Conservation (phyloP, 108 stramenopile genomes). For the Skeletonema costatum region DNA sequence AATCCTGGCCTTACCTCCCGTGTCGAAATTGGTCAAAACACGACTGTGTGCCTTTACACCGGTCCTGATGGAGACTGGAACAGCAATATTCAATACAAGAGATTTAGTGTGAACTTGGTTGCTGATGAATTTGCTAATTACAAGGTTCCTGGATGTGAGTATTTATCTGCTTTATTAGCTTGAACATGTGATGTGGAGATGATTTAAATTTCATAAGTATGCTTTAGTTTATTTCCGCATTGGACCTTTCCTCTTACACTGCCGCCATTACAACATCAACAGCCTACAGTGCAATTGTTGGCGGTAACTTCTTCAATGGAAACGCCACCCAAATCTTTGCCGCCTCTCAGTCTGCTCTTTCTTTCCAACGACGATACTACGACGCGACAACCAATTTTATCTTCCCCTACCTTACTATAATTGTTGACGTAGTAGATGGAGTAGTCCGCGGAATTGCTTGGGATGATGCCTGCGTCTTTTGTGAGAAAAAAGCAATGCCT, state of each 20-base stretch:
- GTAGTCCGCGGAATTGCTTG: conserved; percentile 82
- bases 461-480: conserved; percentile 93
- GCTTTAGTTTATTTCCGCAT: not conserved
- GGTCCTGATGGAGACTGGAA: conserved; percentile 45
- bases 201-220: not conserved
- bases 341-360: conserved; percentile 38
- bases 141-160: conserved; percentile 41
- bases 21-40: conserved; percentile 29
- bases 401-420: conserved; percentile 84
- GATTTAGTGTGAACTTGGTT: conserved; percentile 34
- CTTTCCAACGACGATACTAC: conserved; percentile 68
- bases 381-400: conserved; percentile 41
- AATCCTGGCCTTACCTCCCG: conserved; percentile 11
- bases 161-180: not conserved
- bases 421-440: conserved; percentile 87
- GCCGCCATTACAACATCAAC: not conserved
- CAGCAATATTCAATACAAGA: conserved; percentile 30
- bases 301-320: conserved; percentile 1
- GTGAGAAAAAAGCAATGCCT: conserved; percentile 52
- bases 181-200: not conserved
- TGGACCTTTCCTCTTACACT: not conserved
- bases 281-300: conserved; percentile 28
- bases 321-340: conserved; percentile 37
- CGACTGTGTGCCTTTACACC: conserved; percentile 43
- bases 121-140: conserved; percentile 51